phyloP scores from a whole-genome alignment of 2,329 filamentous ascomycete genomes.

The Claviceps fusiformis region DNA sequence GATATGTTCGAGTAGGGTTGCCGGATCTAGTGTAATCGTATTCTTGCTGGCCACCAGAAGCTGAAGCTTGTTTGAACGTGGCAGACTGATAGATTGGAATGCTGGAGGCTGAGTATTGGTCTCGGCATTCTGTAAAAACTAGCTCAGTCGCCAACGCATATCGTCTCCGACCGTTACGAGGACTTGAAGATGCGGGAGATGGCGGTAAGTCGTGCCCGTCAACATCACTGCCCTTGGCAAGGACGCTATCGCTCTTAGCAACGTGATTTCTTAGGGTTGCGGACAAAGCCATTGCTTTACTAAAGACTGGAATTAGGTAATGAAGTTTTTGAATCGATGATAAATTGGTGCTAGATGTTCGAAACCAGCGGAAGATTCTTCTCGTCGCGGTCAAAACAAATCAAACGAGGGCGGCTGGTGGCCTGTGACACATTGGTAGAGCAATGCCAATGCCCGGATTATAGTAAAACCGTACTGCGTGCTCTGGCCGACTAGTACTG shows the following conservation, averaged over 20 bases:
- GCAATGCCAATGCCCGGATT: no score
- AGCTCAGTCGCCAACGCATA: conserved; percentile 94
- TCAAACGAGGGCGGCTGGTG: no score
- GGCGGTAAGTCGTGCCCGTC: conserved; percentile 78
- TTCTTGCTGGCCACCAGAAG: conserved; percentile 63
- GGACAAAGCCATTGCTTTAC: not conserved
- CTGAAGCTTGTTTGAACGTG: conserved; percentile 89
- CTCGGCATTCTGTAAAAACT: conserved; percentile 88
- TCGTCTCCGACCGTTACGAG: conserved; percentile 62
- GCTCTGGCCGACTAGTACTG: no score
- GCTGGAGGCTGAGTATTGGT: conserved; percentile 94
- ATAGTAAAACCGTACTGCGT: no score
- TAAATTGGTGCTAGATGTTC: not conserved
- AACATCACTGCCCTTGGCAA: conserved; percentile 51
- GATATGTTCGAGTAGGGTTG: conserved; percentile 89
- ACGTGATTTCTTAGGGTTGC: not conserved
- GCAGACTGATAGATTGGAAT: conserved; percentile 97
- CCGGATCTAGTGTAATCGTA: conserved; percentile 98
- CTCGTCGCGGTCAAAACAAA: no score
- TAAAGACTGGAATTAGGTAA: not conserved
- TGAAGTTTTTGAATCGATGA: not conserved
- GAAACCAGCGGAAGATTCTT: not conserved
- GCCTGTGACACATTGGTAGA: no score
- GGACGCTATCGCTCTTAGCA: not conserved
- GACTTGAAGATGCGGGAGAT: conserved; percentile 85